Evolutionary conservation across 139 green algal species (phyloP), one percentile per base, ranked within the genome.

Genomic region (Chlamydomonas schloesseri): DNA sequence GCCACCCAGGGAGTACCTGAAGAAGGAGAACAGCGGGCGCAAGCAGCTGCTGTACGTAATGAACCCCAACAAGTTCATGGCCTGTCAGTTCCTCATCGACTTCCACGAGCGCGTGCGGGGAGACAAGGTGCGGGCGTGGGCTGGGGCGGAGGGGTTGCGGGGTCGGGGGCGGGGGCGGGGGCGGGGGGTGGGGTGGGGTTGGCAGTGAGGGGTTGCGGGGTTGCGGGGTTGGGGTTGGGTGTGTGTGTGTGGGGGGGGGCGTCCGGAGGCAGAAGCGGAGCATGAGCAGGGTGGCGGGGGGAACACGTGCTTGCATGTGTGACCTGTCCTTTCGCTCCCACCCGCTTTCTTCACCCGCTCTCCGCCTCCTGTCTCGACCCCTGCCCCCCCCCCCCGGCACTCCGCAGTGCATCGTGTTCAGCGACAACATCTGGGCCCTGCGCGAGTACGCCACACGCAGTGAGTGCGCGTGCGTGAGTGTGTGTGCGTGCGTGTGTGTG

Each of bases 381-480:
- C n/a, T n/a, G n/a, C n/a, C n/a, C n/a, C n/a, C n/a, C n/a, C n/a
- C 72, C 36, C 46, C 28, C 46, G 2, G 46, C 26, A 9, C 23
- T 33, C 2, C 94, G 84, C 97, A 99, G 92, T 93, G 98, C 77
- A 99, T 99, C 74, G 98, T 99, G 20, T 99, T 99, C 92, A 95
- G 88, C 62, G 98, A 99, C 93, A 99, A 99, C 91, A 97, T 99
- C 81, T 99, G 98, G 87, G 98, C 98, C 33, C 93, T 99, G 74
- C 87, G 93, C 29, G 92, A 98, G 91, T 99, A 99, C 86, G 98
- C 98, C 11, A 91, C 92, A 31, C 90, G 91, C 60, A 50, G 42
- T 50, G 42, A 50, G 42, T 50, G 42, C 8, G 42, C 42, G n/a
- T n/a, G n/a, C n/a, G n/a, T n/a, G n/a, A n/a, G n/a, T n/a, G n/a